phyloP scores from a whole-genome alignment of 1,284 basidiomycete genomes.

The Ceratobasidium sp. region DNA sequence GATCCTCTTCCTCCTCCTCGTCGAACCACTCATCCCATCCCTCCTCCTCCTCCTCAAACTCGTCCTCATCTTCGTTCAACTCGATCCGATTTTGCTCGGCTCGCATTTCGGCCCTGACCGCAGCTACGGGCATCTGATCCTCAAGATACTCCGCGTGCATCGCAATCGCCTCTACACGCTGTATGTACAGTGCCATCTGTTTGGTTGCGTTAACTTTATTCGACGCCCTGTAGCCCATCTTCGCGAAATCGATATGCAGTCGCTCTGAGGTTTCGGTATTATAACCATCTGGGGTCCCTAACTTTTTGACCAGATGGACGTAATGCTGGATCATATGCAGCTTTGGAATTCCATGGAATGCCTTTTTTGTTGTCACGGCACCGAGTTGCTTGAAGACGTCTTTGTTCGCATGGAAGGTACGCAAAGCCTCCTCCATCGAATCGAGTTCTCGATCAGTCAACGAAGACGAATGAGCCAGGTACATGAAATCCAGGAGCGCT shows the following conservation, averaged over 20 bases:
- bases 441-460: conserved; percentile 55
- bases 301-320: conserved; percentile 5
- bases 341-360: conserved; percentile 55
- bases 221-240: too few relatives aligned
- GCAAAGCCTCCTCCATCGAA: conserved; percentile 53
- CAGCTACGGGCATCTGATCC: neutral
- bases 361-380: conserved; percentile 45
- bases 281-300: conserved; percentile 47
- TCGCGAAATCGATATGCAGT: conserved; percentile 11
- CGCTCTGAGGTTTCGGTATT: conserved; percentile 47
- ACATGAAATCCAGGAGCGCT: conserved; percentile 59
- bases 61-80: too few relatives aligned
- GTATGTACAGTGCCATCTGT: conserved; percentile 13
- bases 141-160: conserved; percentile 14
- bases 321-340: conserved; percentile 55
- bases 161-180: conserved; percentile 41
- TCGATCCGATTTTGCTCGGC: neutral
- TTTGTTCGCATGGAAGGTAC: conserved; percentile 56
- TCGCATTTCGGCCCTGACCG: neutral
- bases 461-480: neutral
- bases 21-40: neutral
- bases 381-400: conserved; percentile 56
- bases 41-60: neutral
- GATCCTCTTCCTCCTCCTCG: neutral
- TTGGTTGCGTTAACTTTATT: too few relatives aligned